phyloP scores from a whole-genome alignment of 345 rosid species.

The Draba incana region DNA sequence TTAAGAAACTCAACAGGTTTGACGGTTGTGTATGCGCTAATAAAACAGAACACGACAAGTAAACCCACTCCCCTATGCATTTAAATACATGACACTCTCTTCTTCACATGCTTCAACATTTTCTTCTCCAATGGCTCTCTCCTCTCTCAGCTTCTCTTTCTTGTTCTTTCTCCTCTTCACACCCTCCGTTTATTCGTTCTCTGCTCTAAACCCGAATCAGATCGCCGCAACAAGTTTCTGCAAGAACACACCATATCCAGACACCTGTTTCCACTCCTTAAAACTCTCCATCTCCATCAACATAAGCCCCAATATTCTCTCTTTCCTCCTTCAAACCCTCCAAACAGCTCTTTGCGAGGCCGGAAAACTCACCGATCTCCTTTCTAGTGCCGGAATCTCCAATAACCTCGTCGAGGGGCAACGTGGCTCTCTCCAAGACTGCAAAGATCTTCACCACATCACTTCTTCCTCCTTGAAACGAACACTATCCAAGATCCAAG shows the following conservation, averaged over 20 bases:
- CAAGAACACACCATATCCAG: conserved; percentile 65
- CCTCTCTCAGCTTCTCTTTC: conserved; percentile 26
- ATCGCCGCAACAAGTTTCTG: conserved; percentile 55
- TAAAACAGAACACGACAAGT: not conserved
- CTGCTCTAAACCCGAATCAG: conserved; percentile 43
- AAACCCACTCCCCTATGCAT: conserved; percentile 5
- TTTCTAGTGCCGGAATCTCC: conserved; percentile 41
- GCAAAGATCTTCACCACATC: conserved; percentile 77
- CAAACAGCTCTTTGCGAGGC: conserved; percentile 67
- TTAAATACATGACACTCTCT: conserved; percentile 22
- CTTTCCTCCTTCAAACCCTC: conserved; percentile 65
- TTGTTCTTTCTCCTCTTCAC: conserved; percentile 47
- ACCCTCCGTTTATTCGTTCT: conserved; percentile 20
- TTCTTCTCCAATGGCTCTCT: conserved; percentile 50
- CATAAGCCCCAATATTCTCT: conserved; percentile 63
- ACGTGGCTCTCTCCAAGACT: conserved; percentile 78
- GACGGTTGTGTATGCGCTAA: too few species aligned
- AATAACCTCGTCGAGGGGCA: conserved; percentile 59
- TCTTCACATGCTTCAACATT: conserved; percentile 18
- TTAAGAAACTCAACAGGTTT: too few species aligned
- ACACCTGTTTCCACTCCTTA: conserved; percentile 60
- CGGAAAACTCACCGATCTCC: conserved; percentile 55
- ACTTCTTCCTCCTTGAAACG: conserved; percentile 54
- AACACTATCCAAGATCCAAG: conserved; percentile 52
- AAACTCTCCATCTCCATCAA: conserved; percentile 75